phyloP scores from a whole-genome alignment of 148 eudicot genomes.

The Rhododendron vialii region DNA sequence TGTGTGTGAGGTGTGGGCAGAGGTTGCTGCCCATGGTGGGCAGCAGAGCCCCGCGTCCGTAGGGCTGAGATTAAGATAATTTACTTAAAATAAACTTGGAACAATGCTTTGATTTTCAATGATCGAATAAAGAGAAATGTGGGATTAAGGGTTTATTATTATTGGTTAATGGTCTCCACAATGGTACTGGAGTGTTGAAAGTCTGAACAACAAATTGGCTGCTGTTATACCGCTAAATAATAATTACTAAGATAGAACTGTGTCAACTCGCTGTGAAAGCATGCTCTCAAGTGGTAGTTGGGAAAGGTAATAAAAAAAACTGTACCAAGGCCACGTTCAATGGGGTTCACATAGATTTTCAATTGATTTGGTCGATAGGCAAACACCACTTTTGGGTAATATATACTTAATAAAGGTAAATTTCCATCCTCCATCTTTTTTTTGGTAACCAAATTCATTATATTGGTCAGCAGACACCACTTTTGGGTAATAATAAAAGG shows the following conservation, averaged over 20 bases:
- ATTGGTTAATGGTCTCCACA: not conserved
- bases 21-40: no score
- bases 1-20: no score
- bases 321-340: no score
- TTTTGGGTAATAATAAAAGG: not conserved
- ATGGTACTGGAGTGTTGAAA: not conserved
- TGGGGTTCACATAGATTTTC: not conserved
- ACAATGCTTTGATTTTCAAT: not conserved
- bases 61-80: no score
- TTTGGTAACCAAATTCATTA: no score
- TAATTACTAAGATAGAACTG: not conserved
- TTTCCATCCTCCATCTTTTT: not conserved
- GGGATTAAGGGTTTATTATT: not conserved
- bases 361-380: not conserved
- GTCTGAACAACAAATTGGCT: not conserved
- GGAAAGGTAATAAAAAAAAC: not conserved
- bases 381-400: not conserved
- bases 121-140: not conserved
- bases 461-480: not conserved
- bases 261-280: not conserved
- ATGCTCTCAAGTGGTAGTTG: not conserved
- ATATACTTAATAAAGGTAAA: not conserved
- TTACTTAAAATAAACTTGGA: not conserved
- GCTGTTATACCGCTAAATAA: not conserved
- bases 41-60: no score